These are phyloP conservation scores for Prinsepia uniflora DNA, from an alignment of 306 rosid species.

Conservation along the genomic window DNA sequence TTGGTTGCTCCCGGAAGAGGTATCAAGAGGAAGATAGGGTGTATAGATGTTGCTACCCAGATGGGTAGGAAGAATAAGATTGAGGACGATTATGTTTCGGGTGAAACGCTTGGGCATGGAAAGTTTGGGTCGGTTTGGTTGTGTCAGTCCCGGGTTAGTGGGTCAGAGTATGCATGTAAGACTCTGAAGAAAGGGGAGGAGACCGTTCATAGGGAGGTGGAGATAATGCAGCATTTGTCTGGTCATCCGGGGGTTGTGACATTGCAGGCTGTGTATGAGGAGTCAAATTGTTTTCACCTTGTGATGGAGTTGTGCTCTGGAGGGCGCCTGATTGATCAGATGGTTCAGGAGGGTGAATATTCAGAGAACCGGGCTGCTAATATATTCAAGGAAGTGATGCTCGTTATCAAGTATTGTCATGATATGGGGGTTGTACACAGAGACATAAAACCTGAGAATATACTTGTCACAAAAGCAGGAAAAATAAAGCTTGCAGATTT, in stretches of 20 bases:
- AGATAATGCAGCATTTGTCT: slow-evolving; percentile 98
- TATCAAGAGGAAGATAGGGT: slow-evolving; percentile 94
- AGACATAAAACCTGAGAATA: slow-evolving; percentile 96
- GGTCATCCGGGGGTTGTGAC: slow-evolving; percentile 96
- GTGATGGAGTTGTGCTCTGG: slow-evolving; percentile 96
- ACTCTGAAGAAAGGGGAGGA: slow-evolving; percentile 90
- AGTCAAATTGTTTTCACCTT: slow-evolving; percentile 77
- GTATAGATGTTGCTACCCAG: slow-evolving; percentile 92
- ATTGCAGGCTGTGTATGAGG: slow-evolving; percentile 90
- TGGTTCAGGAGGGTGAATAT: slow-evolving; percentile 66
- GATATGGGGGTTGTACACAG: slow-evolving; percentile 99
- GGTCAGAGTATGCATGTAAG: slow-evolving; percentile 83
- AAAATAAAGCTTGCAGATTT: slow-evolving; percentile 97
- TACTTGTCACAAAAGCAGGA: slow-evolving; percentile 74
- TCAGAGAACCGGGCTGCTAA: slow-evolving; percentile 85
- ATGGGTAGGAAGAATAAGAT: slow-evolving; percentile 92
- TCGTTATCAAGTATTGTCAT: slow-evolving; percentile 93
- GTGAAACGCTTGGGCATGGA: slow-evolving; percentile 82
- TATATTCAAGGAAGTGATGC: slow-evolving; percentile 84
- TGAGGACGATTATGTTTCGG: slow-evolving; percentile 70
- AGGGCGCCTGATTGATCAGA: slow-evolving; percentile 79
- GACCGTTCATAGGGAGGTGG: slow-evolving; percentile 95
- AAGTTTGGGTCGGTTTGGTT: slow-evolving; percentile 85
- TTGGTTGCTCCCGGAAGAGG: slow-evolving; percentile 73
- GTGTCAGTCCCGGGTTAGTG: slow-evolving; percentile 64